Evolutionary conservation across 805 yeast species (phyloP), one percentile per base, ranked within the genome.

Genomic region (Sungouiozyma ichnusensis): DNA sequence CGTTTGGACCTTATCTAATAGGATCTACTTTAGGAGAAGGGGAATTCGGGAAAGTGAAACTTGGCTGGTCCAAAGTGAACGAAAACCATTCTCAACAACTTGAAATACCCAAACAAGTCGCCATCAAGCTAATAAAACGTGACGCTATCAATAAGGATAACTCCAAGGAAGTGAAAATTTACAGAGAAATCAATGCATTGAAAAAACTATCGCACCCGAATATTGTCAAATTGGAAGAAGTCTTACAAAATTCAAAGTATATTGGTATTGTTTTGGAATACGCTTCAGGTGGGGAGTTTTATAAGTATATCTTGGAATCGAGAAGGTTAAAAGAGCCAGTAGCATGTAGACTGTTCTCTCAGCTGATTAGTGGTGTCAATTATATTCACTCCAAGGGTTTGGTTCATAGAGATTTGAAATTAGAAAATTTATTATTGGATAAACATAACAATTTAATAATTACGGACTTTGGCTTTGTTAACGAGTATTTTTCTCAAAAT

Each of bases 21-120:
- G 97, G 97, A 2, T 79, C 94, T 11, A 90, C 98, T 0, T 67
- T 92, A 9, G 99, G 99, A 19, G 96, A 90, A 65, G 99, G 99
- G 36, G 98, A 92, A 61, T 92, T 92, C 62, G 99, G 98, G 44
- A 90, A 92, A 63, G 99, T 92, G 45, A 92, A 92, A 62, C 69
- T 92, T n/a, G 97, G 97, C 11, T 90, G 97, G 96, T 72, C 94
- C 46, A 85, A 85, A 58, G n/a, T 37, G 7, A 20, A 4, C 14
- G 33, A 88, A 79, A 18, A 15, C 13, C 20, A 24, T 2, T 18
- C 7, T 9, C 27, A 3, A 16, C n/a, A 11, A 20, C 41, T 43
- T 18, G 61, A 51, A 7, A 50, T 57, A 7, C 83, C 86, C 3
- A 74, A 82, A 36, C 94, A 87, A 65, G 95, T 87, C 9, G 98